Base-by-base conservation (phyloP, 257 asterid species). In the Solanum clarkiae region DNA sequence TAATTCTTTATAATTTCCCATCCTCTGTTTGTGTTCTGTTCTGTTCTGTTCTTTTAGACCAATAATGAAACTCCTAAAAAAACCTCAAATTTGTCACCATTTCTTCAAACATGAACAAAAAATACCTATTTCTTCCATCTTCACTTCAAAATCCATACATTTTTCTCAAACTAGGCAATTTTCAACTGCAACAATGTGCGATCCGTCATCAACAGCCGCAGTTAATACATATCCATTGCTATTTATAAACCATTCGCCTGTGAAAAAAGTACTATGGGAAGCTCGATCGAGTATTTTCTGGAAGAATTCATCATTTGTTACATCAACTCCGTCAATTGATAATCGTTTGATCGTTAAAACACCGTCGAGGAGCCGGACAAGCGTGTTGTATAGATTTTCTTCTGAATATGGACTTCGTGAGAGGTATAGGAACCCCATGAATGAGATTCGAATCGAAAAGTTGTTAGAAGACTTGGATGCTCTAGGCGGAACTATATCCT, bases 391-490 rank as follows among this genome's bases (percentile, higher is more conserved):
- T 32, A 90, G 89, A 51, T 94, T 95, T 68, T 95, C 97, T 32
- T 86, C 85, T 54, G 99, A 95, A 90, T 92, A 57, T 85, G 84
- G 88, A 17, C 97, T 95, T 42, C 86, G 96, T 82, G 99, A 92
- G 88, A 97, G 94, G 87, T 95, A 95, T 60, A 91, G 97, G 85
- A 93, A 95, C 88, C 95, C 98, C 1, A 92, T 94, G 96, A 92
- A 93, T 88, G 93, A 89, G 91, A 90, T 95, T 80, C 91, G 99
- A 88, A 86, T 92, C 84, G 99, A 97, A 85, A 95, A 94, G 65
- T 87, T 95, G 92, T 93, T 95, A 22, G 98, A 95, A 85, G 99
- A 95, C 82, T 93, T 95, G 84, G 99, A 95, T 89, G 99, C 98
- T 88, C 88, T 95, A 87, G 98, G 97, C 59, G 98, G 98, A 57